Base-by-base conservation (phyloP, 1,284 basidiomycete species). In the Fomitiporia mediterranea region DNA sequence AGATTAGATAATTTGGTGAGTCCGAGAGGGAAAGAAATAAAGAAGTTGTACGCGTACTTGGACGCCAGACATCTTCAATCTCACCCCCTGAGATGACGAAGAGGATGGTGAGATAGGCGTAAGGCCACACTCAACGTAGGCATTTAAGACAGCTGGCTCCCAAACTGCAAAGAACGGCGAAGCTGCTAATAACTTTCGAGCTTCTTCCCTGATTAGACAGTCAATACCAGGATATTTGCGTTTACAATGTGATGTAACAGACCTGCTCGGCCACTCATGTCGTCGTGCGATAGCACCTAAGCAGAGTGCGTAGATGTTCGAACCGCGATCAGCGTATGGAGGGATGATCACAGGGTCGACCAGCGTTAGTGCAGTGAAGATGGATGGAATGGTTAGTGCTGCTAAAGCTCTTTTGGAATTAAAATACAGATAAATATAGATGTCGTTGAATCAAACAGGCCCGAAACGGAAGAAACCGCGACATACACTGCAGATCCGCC, bases 331-430 rank as follows among this genome's bases (percentile, higher is more conserved):
- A 38, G 58, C 37, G 66, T 70, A 64, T 65, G 70, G 46, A 2
- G 72, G 71, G 3, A 74, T 61, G 35, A 92, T 80, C 54, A 91
- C 78, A 0, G 95, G 92, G 67, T 98, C 94, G 25, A 95, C 71
- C 8, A 95, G 77, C 44, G 93, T 74, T 32, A 96, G 70, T 0
- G 81, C 79, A 15, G 83, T 75, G 70, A 94, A 92, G 7, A 95
- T 71, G 1, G 73, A 71, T 0, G 93, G 91, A 53, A 75, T 70
- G 9, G 78, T 74, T 15, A 84, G 63, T 0, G 87, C 84, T 1
- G 83, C 84, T 23, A 86, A 77, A 4, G 75, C 66, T 39, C 84
- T n/a, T n/a, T n/a, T 86, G 63, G 2, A 35, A 32, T 15, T n/a
- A 19, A 50, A 9, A 35, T 34, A 50, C 17, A 19, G 23, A 9